Conservation (phyloP, 1,284 basidiomycete species). For the Vanrija humicola region DNA sequence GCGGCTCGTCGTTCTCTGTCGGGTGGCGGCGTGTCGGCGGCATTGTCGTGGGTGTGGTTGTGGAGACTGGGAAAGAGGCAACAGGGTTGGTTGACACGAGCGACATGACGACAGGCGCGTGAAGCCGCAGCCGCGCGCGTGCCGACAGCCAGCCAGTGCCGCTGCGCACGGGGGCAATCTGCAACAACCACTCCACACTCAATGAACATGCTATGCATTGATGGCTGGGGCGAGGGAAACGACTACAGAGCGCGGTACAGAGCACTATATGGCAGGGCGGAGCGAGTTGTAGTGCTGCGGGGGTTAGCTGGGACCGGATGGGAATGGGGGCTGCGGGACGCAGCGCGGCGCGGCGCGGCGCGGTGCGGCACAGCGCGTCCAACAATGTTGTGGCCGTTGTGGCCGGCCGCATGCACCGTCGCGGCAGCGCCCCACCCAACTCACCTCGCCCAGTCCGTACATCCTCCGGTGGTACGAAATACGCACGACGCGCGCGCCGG, state of each 20-base stretch:
- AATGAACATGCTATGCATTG: not conserved
- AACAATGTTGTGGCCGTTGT: not conserved
- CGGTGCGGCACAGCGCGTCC: not conserved
- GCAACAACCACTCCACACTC: too few relatives aligned
- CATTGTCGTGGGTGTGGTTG: not conserved
- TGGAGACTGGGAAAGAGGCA: not conserved
- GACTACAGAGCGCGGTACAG: not conserved
- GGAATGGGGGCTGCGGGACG: too few relatives aligned
- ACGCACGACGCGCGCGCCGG: slow-evolving; percentile 57
- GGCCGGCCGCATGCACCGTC: too few relatives aligned
- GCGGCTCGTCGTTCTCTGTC: slow-evolving; percentile 1
- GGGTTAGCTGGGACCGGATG: too few relatives aligned
- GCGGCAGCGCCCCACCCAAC: slow-evolving; percentile 41
- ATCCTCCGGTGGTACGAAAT: slow-evolving; percentile 87
- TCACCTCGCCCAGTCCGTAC: slow-evolving; percentile 89
- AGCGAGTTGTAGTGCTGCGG: slow-evolving; percentile 81
- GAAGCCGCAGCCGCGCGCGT: not conserved
- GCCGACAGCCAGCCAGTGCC: too few relatives aligned
- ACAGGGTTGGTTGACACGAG: not conserved
- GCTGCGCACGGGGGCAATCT: too few relatives aligned
- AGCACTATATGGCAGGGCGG: slow-evolving; percentile 51
- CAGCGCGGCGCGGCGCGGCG: not conserved
- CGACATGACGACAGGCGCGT: not conserved
- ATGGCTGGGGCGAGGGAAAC: too few relatives aligned
- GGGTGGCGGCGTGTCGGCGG: not conserved